These are phyloP conservation scores for Myriosclerotinia scirpicola DNA, from an alignment of 2,329 filamentous ascomycete genomes.

Conservation along the genomic window DNA sequence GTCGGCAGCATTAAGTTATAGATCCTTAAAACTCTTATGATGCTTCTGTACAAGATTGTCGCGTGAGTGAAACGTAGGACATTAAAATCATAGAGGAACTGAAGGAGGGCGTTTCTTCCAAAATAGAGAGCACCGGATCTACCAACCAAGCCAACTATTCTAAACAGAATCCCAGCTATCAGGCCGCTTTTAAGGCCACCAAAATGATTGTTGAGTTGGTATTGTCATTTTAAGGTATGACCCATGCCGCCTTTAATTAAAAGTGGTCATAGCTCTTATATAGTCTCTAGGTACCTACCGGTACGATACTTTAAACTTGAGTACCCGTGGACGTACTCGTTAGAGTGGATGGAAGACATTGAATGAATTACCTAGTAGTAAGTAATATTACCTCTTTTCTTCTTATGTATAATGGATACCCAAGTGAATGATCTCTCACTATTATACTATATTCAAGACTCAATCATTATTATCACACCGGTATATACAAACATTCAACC, in stretches of 20 bases:
- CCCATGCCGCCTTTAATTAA: slow-evolving; percentile 8
- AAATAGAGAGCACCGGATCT: slow-evolving; percentile 17
- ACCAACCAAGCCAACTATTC: slow-evolving; percentile 20
- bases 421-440: no score
- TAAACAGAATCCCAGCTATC: slow-evolving; percentile 1
- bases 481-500: no score
- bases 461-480: no score
- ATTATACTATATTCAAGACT: no score
- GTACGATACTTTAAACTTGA: no score
- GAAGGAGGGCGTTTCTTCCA: slow-evolving; percentile 17
- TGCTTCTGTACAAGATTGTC: slow-evolving; percentile 19
- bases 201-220: no score
- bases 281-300: no score
- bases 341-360: no score
- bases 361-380: no score
- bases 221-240: slow-evolving; percentile 3
- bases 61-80: slow-evolving; percentile 25
- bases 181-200: slow-evolving; percentile 19
- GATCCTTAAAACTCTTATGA: slow-evolving; percentile 12
- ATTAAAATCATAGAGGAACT: slow-evolving; percentile 16
- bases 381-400: no score
- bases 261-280: slow-evolving; percentile 8
- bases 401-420: no score
- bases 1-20: not conserved
- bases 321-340: no score